Percentiles rank a stretch among this genome's conserved stretches.
These are phyloP conservation scores for Plenodomus tracheiphilus DNA, from an alignment of 2,329 filamentous ascomycete species.

Conservation along the genomic window DNA sequence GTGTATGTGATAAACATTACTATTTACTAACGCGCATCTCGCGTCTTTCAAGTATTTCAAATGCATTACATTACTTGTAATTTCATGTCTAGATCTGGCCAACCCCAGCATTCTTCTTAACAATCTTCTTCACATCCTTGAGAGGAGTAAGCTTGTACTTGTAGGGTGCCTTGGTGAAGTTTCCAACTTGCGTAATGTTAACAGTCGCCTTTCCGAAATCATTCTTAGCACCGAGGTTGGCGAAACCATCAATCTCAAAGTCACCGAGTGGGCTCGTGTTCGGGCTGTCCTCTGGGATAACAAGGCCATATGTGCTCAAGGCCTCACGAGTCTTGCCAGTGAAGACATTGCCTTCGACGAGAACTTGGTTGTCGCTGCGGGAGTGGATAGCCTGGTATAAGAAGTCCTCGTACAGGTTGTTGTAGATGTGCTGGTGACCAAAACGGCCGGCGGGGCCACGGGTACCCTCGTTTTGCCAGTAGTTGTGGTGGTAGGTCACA, in stretches of 20 bases:
- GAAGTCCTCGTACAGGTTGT: conserved; percentile 50
- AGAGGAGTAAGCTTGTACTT: conserved; percentile 54
- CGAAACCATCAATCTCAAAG: conserved; percentile 58
- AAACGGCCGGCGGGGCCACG: conserved; percentile 67
- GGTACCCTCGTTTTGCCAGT: conserved; percentile 66
- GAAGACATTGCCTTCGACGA: conserved; percentile 55
- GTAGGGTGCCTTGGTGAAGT: conserved; percentile 55
- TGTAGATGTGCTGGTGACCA: conserved; percentile 66
- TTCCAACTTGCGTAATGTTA: conserved; percentile 58
- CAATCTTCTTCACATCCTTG: conserved; percentile 46
- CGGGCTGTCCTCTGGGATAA: conserved; percentile 59
- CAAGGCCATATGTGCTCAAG: conserved; percentile 58
- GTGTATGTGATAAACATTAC: neutral
- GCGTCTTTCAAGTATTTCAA: neutral
- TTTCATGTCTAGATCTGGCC: conserved; percentile 43
- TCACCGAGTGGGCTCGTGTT: conserved; percentile 59
- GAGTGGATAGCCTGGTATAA: conserved; percentile 48
- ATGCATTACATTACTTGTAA: neutral
- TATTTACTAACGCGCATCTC: neutral
- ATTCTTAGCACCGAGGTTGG: conserved; percentile 57
- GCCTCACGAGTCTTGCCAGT: conserved; percentile 52
- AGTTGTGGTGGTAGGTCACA: conserved; percentile 70
- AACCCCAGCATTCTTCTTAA: conserved; percentile 52
- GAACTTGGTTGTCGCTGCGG: conserved; percentile 50
- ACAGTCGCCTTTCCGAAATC: conserved; percentile 54